These are phyloP conservation scores for Metschnikowia cubensis DNA, from an alignment of 805 yeast species.

Conservation along the genomic window DNA sequence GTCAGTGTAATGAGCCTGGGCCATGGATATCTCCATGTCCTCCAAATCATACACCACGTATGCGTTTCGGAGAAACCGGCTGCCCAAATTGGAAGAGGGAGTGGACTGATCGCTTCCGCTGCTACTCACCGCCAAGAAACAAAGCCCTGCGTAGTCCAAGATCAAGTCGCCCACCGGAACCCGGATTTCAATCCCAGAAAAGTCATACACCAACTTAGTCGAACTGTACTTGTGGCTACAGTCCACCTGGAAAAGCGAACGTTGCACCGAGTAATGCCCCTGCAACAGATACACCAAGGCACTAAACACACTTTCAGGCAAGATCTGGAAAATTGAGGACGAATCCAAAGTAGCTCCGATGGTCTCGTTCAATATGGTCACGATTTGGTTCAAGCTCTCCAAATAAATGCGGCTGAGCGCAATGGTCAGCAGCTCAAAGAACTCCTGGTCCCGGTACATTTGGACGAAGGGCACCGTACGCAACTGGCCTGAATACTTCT, in stretches of 20 bases:
- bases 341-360: slow-evolving; percentile 40
- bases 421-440: slow-evolving; percentile 44
- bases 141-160: too few relatives aligned
- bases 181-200: too few relatives aligned
- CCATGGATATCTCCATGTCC: too few relatives aligned
- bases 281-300: slow-evolving; percentile 12
- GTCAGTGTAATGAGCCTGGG: too few relatives aligned
- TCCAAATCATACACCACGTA: too few relatives aligned
- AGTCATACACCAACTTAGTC: too few relatives aligned
- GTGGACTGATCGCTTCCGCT: too few relatives aligned
- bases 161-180: too few relatives aligned
- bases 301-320: slow-evolving; percentile 34
- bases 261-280: not conserved
- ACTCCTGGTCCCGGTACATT: slow-evolving; percentile 25
- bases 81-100: too few relatives aligned
- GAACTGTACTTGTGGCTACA: slow-evolving; percentile 6
- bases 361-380: slow-evolving; percentile 2
- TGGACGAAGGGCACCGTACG: slow-evolving; percentile 39
- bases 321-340: slow-evolving; percentile 48
- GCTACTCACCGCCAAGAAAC: too few relatives aligned
- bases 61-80: too few relatives aligned
- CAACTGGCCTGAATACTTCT: slow-evolving; percentile 28
- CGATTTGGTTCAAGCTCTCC: slow-evolving; percentile 11
- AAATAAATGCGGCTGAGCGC: slow-evolving; percentile 39
- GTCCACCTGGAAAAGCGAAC: slow-evolving; percentile 3